These are phyloP conservation scores for Russula emetica DNA, from an alignment of 768 basidiomycete genomes.

Conservation along the genomic window DNA sequence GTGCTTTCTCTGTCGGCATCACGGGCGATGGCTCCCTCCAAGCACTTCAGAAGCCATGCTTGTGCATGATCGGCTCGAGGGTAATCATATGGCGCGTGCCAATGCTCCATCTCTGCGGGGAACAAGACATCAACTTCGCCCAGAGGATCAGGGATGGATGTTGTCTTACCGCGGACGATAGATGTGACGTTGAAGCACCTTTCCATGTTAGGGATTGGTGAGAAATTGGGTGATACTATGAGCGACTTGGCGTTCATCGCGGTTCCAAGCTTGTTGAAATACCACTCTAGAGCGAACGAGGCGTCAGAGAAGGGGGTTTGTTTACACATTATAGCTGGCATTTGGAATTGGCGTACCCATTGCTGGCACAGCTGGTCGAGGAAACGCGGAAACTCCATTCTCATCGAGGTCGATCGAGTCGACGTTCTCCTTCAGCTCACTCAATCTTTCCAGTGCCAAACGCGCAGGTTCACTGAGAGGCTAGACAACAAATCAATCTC, in stretches of 20 bases:
- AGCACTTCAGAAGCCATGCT: constrained; percentile 37
- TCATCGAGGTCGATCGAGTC: constrained; percentile 2
- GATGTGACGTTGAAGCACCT: constrained; percentile 9
- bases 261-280: constrained; percentile 2
- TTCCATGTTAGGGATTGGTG: constrained; percentile 9
- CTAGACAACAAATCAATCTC: constrained; percentile 1
- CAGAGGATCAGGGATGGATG: background rate
- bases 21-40: constrained; percentile 33
- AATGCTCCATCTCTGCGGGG: constrained; percentile 44
- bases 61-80: constrained; percentile 36
- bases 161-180: constrained; percentile 13
- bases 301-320: background rate
- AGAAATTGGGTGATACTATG: background rate
- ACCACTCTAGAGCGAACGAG: constrained; percentile 8
- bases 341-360: constrained; percentile 4
- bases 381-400: background rate
- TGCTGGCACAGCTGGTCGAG: constrained; percentile 14
- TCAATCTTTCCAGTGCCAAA: constrained; percentile 8
- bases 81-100: constrained; percentile 43
- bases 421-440: constrained; percentile 9
- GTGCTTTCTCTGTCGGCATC: constrained; percentile 17
- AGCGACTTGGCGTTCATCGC: constrained; percentile 6
- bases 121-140: background rate
- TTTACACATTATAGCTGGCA: background rate
- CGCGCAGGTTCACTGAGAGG: constrained; percentile 9